Percentiles rank a stretch among this genome's conserved stretches.
Evolutionary conservation across 176 grass and related monocot species (phyloP).

Genomic region (Calamus simplicifolius): DNA sequence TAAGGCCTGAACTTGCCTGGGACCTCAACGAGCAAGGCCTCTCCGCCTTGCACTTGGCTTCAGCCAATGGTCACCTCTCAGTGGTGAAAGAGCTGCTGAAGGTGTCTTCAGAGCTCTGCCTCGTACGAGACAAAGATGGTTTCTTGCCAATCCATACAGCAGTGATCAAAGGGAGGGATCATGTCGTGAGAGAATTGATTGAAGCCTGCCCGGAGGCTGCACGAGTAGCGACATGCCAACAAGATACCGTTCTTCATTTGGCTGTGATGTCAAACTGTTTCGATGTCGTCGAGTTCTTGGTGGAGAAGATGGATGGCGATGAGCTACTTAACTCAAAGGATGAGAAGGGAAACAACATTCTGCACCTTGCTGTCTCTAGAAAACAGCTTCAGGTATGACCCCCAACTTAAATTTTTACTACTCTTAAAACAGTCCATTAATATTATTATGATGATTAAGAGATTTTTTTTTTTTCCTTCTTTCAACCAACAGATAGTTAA

Average conservation of each 20-base stretch:
- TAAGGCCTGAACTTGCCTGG: neutral
- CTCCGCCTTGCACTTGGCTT: conserved; percentile 16
- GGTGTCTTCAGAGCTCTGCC: neutral
- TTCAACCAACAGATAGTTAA: neutral
- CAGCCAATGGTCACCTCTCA: neutral
- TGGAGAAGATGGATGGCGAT: neutral
- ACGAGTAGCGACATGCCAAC: neutral
- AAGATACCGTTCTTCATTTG: conserved; percentile 8
- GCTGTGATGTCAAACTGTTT: conserved; percentile 11
- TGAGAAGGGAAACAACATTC: conserved; percentile 6
- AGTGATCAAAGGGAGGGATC: conserved; percentile 1
- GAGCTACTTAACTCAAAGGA: neutral
- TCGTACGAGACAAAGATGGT: conserved; percentile 1
- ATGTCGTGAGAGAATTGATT: neutral
- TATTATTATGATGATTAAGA: too few relatives aligned
- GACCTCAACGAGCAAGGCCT: conserved; percentile 3
- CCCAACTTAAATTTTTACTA: neutral
- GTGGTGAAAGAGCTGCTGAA: conserved; percentile 3
- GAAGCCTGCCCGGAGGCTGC: neutral
- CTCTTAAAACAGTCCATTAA: neutral
- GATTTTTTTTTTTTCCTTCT: neutral
- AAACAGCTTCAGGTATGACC: neutral
- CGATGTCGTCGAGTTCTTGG: neutral
- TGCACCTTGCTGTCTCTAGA: conserved; percentile 17
- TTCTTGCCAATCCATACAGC: conserved; percentile 11